Conservation (phyloP, 2,329 filamentous ascomycete genomes). For the Myriosclerotinia duriaeana region DNA sequence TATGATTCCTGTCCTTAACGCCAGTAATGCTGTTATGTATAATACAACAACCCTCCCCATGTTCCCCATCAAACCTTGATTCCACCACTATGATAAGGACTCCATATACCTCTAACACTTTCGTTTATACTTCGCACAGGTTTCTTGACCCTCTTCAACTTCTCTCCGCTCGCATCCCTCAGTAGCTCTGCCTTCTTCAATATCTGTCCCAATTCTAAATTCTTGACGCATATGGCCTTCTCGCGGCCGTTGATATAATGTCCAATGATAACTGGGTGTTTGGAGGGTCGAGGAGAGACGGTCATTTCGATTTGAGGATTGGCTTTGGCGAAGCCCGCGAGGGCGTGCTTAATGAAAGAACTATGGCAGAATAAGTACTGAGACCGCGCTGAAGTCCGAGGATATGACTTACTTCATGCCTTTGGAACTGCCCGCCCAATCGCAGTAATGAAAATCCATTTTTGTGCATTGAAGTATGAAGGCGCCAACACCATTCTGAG, state of each 20-base stretch:
- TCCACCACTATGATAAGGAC: slow-evolving; percentile 62
- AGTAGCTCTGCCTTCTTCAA: slow-evolving; percentile 74
- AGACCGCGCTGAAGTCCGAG: background rate
- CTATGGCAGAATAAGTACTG: slow-evolving; percentile 46
- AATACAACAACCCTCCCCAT: slow-evolving; percentile 25
- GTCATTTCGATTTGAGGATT: slow-evolving; percentile 90
- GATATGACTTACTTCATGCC: slow-evolving; percentile 80
- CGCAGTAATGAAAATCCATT: slow-evolving; percentile 95
- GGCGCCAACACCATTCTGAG: slow-evolving; percentile 89
- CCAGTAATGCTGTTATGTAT: slow-evolving; percentile 33
- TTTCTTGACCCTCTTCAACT: slow-evolving; percentile 63
- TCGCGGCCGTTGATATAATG: slow-evolving; percentile 89
- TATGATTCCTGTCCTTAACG: slow-evolving; percentile 29
- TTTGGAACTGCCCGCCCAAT: slow-evolving; percentile 87
- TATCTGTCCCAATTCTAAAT: slow-evolving; percentile 77
- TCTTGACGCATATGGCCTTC: slow-evolving; percentile 85
- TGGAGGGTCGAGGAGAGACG: slow-evolving; percentile 84
- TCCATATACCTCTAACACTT: slow-evolving; percentile 70
- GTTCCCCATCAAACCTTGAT: slow-evolving; percentile 35
- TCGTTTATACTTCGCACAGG: slow-evolving; percentile 63
- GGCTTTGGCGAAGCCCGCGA: slow-evolving; percentile 73
- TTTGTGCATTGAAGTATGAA: slow-evolving; percentile 98
- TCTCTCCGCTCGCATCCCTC: slow-evolving; percentile 73
- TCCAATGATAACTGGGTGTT: slow-evolving; percentile 85
- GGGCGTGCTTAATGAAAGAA: slow-evolving; percentile 74